Evolutionary conservation across 441 rosid genomes (phyloP).

Genomic region (Adansonia rubrostipa): DNA sequence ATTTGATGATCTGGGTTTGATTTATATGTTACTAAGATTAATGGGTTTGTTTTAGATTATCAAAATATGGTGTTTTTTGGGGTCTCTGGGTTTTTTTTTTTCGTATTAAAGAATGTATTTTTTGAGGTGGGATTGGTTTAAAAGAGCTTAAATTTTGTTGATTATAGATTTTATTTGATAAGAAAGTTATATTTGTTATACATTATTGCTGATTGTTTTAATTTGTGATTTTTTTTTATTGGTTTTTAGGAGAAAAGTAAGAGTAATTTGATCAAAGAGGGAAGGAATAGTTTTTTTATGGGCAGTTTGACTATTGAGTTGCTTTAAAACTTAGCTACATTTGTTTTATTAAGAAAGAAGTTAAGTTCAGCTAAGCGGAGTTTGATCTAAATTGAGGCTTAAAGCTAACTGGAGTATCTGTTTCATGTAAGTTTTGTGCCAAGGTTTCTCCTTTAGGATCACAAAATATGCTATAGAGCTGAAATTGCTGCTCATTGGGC

Average conservation of each 20-base stretch:
- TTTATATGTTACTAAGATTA: conserved; percentile 9
- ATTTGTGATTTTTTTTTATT: neutral
- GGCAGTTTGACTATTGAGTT: conserved; percentile 2
- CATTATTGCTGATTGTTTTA: conserved; percentile 5
- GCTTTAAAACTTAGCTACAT: conserved; percentile 1
- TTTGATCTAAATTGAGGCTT: conserved; percentile 8
- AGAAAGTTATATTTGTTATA: conserved; percentile 3
- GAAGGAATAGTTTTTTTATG: neutral
- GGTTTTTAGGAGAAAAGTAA: neutral
- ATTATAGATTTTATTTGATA: conserved; percentile 10
- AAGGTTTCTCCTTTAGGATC: neutral
- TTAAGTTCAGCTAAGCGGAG: neutral
- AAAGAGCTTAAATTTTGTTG: conserved; percentile 22
- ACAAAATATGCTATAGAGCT: neutral
- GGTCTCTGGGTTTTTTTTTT: neutral
- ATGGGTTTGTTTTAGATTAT: conserved; percentile 30
- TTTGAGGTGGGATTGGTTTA: conserved; percentile 13
- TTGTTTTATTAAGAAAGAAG: conserved; percentile 10
- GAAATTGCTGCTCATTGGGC: neutral
- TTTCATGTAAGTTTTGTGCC: neutral
- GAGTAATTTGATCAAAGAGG: neutral
- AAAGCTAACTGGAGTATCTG: neutral
- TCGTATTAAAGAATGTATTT: neutral
- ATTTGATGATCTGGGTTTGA: conserved; percentile 17
- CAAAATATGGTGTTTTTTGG: conserved; percentile 4